Evolutionary conservation across 1,284 basidiomycete genomes (phyloP), one percentile per base, ranked within the genome.

Genomic region (Exobasidium rhododendri): DNA sequence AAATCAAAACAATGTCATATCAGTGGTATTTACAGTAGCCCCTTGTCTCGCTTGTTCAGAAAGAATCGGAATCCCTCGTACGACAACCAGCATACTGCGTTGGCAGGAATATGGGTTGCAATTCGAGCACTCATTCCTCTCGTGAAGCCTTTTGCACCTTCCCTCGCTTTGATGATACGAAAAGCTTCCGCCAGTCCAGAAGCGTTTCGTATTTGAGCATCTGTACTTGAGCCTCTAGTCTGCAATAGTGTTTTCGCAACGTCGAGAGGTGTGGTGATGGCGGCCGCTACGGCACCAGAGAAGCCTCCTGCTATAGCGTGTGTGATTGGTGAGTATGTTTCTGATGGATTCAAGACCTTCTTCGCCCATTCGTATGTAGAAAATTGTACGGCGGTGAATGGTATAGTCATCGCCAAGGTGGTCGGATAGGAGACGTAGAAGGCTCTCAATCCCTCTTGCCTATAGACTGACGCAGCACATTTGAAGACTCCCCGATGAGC

Each of bases 401-500:
- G 96, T 46, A 99, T 91, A 46, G 91, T 89, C 86, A 98, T 98
- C 68, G 88, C 92, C 71, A 80, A 70, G 2, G 96, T 99, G 14
- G 94, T 98, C 3, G 96, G 96, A 82, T 98, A 98, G 11, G 94
- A 98, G 63, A 98, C 88, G 82, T 97, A 99, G 84, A 99, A 98
- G 4, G 96, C 94, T 30, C 84, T 77, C 40, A 97, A 80, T 44
- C 96, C 96, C 82, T 99, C 96, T 58, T 82, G 86, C 58, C 82
- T 85, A 82, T 93, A 93, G 54, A 99, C 89, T 14, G 87, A 87
- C 13, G 84, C 85, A 61, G 94, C 91, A 75, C 92, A 94, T 28
- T 86, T 85, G 69, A 87, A 78, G 43, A 96, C 90, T 45, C 89
- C 91, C 59, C 88, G 88, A 82, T 92, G 92, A 74, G 89, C 84